These are phyloP conservation scores for Medicago truncatula DNA, from an alignment of 306 rosid species.

Conservation along the genomic window DNA sequence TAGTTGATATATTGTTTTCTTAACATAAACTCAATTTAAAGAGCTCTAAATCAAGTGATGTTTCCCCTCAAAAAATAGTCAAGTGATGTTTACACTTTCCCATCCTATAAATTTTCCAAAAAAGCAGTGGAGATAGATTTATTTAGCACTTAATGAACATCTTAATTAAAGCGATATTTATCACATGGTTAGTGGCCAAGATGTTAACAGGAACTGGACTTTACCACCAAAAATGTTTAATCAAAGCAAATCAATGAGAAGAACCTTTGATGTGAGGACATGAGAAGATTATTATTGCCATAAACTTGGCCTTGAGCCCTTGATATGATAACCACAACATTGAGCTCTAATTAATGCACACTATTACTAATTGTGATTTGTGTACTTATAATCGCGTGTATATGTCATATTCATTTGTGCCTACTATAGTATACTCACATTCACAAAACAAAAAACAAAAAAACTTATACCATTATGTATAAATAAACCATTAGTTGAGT, in stretches of 20 bases:
- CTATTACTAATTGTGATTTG: background rate
- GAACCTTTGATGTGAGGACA: conserved; percentile 10
- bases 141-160: background rate
- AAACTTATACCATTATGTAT: too few relatives aligned
- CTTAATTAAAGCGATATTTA: background rate
- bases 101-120: conserved; percentile 2
- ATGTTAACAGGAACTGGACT: conserved; percentile 16
- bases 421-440: too few relatives aligned
- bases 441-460: too few relatives aligned
- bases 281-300: conserved; percentile 29
- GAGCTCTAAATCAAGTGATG: conserved; percentile 3
- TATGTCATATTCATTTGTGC: background rate
- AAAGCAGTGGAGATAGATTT: conserved; percentile 9
- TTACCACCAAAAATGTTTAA: conserved; percentile 26
- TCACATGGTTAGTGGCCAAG: conserved; percentile 11
- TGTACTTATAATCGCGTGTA: too few relatives aligned
- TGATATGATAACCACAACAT: conserved; percentile 36
- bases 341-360: background rate
- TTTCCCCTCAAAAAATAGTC: background rate
- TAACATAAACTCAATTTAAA: conserved; percentile 31
- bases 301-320: conserved; percentile 1
- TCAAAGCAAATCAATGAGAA: conserved; percentile 12
- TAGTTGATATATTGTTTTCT: conserved; percentile 41
- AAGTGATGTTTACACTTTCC: conserved; percentile 19
- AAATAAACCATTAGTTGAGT: too few relatives aligned